Base-by-base conservation (phyloP, 768 basidiomycete species). In the Boletales sp. region DNA sequence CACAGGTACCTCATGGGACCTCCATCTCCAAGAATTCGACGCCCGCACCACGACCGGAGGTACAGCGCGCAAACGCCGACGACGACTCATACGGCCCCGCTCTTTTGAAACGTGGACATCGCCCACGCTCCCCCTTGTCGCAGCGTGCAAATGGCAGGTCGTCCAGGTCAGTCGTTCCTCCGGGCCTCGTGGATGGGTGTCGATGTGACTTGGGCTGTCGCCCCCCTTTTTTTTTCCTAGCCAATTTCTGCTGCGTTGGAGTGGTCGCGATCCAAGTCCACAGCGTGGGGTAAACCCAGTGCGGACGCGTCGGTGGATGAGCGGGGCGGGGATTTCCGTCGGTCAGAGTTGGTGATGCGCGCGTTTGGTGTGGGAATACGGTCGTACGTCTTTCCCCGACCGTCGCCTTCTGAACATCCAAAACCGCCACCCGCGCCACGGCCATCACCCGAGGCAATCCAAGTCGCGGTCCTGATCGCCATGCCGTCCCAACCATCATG, bases 391-490 rank as follows among this genome's bases (percentile, higher is more conserved):
- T 13, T 48, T 15, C 48, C 43, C 2, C 52, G 46, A 17, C 57
- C 37, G 34, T 21, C 51, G 18, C 50, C 27, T 14, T 17, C 13
- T 11, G 50, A 51, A 6, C 35, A 30, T n/a, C 29, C 52, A 12
- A 54, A 30, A 36, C 55, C 57, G 5, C 48, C 55, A 6, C 56
- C 54, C 8, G 45, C 45, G 9, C 45, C 44, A 21, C 49, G 52
- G 7, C 50, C 54, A 1, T 45, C 49, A 3, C 62, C 64, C 8
- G 58, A 65, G 18, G 55, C 63, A 10, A 32, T 71, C n/a, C 69
- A 75, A 42, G 62, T 80, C 17, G 71, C 70, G 1, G 69, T 79
- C 32, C 61, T 80, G 65, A 70, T 81, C 36, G 65, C 63, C 12
- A 79, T 81, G 77, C 80, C 80, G 8, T 60, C 61, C 8, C 60